phyloP scores from a whole-genome alignment of 140 eudicot species.

The Anethum foeniculum region DNA sequence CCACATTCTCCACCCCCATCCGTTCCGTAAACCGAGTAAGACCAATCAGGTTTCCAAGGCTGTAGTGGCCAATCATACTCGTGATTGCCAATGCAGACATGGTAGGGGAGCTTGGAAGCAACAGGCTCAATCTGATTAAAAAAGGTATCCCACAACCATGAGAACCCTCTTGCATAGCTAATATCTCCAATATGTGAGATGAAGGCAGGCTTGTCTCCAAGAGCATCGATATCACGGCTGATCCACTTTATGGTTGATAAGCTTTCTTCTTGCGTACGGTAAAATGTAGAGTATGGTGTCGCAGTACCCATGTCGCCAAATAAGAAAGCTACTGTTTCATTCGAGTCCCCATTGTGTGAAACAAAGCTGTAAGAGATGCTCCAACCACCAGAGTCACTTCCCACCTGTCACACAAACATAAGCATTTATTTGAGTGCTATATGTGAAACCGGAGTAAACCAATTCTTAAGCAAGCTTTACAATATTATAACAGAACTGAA shows the following conservation, averaged over 20 bases:
- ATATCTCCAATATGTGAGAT: constrained; percentile 96
- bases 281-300: constrained; percentile 68
- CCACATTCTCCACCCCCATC: constrained; percentile 99
- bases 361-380: constrained; percentile 58
- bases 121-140: constrained; percentile 80
- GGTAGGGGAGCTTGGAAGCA: constrained; percentile 82
- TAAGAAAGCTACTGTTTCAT: constrained; percentile 83
- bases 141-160: constrained; percentile 98
- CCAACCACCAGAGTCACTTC: constrained; percentile 93
- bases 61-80: constrained; percentile 95
- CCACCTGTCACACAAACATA: constrained; percentile 52
- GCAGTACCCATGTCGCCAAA: constrained; percentile 99
- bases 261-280: constrained; percentile 82
- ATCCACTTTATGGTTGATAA: constrained; percentile 78
- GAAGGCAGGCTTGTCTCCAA: constrained; percentile 78
- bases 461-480: background rate
- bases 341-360: constrained; percentile 52
- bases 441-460: background rate
- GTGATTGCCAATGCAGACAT: constrained; percentile 94
- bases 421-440: background rate
- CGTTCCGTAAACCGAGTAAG: constrained; percentile 36
- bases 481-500: background rate
- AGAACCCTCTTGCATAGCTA: constrained; percentile 91
- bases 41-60: constrained; percentile 98
- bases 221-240: constrained; percentile 64